Evolutionary conservation across 1,284 basidiomycete genomes (phyloP), one percentile per base, ranked within the genome.

Genomic region (Moniliella sp.): DNA sequence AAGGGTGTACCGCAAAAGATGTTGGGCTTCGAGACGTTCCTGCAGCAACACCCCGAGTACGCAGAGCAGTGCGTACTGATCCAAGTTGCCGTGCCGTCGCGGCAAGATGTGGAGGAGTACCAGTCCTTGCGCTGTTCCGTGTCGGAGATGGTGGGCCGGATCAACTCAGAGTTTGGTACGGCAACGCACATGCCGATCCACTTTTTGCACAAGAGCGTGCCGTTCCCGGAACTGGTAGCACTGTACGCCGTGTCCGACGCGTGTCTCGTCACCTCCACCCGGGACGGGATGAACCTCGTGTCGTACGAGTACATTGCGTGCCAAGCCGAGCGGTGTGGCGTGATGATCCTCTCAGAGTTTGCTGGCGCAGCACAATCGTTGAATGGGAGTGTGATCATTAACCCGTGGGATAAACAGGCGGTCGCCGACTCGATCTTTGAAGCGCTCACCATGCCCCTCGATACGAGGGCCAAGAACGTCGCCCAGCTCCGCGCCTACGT

Each of bases 161-260:
- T 97, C 65, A 97, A 97, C 56, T 91, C 91, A 4, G 75, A 83
- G 5, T 97, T 97, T 53, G 91, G 91, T 13, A 97, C 88, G 0
- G 84, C 94, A 43, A 86, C 94, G 50, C 91, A 86, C 59, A 88
- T 93, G 78, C 88, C 88, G 3, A 97, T 97, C 43, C 88, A 97
- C 61, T 94, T 91, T 63, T 78, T 97, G 78, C 57, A 62, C 18
- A 50, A 91, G 61, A 78, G 75, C 46, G 69, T 97, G 40, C n/a
- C 74, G 2, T 91, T 93, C 53, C 82, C 93, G 56, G 88, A 97
- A 61, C 71, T 97, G 3, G 91, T 83, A 40, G 91, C 88, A 14
- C 70, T 97, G 38, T 97, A 97, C 55, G 84, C 88, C 3, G 71
- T 93, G 53, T 82, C 79, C 57, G 91, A 97, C 54, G 88, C 86